A percentile compares a stretch with the other conserved stretches of the same genome.
These are phyloP conservation scores for Phytophthora idaei DNA, from an alignment of 352 stramenopile genomes.

Conservation along the genomic window DNA sequence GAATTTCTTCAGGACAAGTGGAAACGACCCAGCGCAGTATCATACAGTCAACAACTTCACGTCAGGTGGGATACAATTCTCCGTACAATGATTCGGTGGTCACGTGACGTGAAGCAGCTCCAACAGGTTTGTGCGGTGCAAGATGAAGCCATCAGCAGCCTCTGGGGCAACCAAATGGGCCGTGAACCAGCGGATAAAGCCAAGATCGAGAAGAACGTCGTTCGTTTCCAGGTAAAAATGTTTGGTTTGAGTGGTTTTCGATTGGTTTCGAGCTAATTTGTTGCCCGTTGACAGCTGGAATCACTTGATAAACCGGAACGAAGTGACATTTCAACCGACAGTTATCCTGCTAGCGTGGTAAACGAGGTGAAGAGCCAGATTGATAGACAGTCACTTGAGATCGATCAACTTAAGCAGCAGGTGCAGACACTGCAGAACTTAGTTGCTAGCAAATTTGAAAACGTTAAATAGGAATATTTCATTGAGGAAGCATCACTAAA, in stretches of 20 bases:
- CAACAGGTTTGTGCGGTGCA: constrained; percentile 58
- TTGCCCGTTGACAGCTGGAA: background rate
- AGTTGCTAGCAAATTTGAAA: constrained; percentile 19
- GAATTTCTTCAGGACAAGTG: constrained; percentile 8
- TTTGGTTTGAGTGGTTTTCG: background rate
- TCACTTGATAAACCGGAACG: background rate
- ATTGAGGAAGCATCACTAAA: background rate
- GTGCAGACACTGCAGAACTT: constrained; percentile 31
- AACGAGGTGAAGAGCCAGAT: constrained; percentile 26
- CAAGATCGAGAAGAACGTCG: constrained; percentile 9
- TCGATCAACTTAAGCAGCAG: constrained; percentile 32
- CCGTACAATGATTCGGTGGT: constrained; percentile 22
- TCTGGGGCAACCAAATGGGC: constrained; percentile 19
- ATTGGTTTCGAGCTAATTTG: background rate
- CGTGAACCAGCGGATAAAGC: background rate
- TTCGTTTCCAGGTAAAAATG: constrained; percentile 13
- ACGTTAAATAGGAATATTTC: background rate
- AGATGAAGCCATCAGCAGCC: constrained; percentile 35
- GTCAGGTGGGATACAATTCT: constrained; percentile 14
- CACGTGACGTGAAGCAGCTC: constrained; percentile 45
- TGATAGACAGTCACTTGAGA: constrained; percentile 34
- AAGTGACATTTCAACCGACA: background rate
- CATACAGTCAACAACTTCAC: background rate
- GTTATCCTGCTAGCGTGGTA: constrained; percentile 5
- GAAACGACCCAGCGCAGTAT: constrained; percentile 3